Evolutionary conservation across 495 filamentous ascomycete species (phyloP), one percentile per base, ranked within the genome.

Genomic region (Thermothielavioides terrestris): DNA sequence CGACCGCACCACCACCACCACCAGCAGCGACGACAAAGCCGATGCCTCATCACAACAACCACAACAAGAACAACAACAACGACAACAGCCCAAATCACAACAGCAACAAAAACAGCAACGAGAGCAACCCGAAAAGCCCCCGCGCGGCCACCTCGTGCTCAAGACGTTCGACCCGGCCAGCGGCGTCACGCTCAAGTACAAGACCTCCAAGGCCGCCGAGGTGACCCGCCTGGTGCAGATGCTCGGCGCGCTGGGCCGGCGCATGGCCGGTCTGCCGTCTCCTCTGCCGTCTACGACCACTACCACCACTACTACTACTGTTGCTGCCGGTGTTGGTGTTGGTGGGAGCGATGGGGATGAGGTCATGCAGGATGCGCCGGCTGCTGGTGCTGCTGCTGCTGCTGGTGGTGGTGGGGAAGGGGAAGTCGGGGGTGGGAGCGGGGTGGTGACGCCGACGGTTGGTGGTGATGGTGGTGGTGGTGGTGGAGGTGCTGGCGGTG

Each of bases 161-260:
- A 97, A 95, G 71, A 94, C 90, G 14, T 98, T 80, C 74, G 89
- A 95, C 66, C 87, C 92, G 0, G 67, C 66, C 23, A 82, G 84
- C 11, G 92, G 92, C 54, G 78, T 80, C 40, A 82, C 83, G 46
- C 78, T 98, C 28, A 94, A 95, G 68, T 98, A 95, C 71, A 77
- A 78, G 61, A 95, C 92, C 15, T 81, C 85, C 65, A 94, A 94
- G 60, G 83, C 82, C n/a, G 86, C 87, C 15, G 90, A 96, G 65
- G 91, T 98, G 4, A 79, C 82, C 2, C 71, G 92, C 28, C 65
- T 97, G 63, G 77, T 97, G 35, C 80, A 80, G 28, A 79, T 79
- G 34, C 59, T 97, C 53, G 86, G 86, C 2, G 73, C 76, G 49
- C 62, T 91, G 59, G 84, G 80, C 6, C 68, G 73, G 49, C 67